Evolutionary conservation across 2,329 filamentous ascomycete genomes (phyloP), one percentile per base, ranked within the genome.

Genomic region (Epicoccum nigrum): DNA sequence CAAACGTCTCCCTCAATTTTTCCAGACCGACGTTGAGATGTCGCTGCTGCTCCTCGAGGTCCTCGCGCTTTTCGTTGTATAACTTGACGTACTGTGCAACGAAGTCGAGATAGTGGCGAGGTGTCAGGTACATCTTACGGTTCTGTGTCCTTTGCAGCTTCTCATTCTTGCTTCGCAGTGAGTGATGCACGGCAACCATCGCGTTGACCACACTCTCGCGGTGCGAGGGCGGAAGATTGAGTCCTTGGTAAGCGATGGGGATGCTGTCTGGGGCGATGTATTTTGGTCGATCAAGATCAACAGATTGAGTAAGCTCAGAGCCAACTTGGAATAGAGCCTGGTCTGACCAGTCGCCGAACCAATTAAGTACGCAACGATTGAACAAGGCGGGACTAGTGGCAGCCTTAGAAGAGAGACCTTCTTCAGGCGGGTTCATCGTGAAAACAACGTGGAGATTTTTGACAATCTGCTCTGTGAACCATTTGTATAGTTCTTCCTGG

Each of bases 331-430:
- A 99, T 16, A 99, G 83, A 30, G 94, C 95, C 77, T 99, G 94
- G 73, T 99, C 94, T 44, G 94, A 99, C 94, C 94, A 99, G 76
- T 99, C 94, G 59, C 94, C 94, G 72, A 99, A 97, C 94, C 94
- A 99, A 77, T 99, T 99, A 64, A 99, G 87, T 40, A 99, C 94
- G 71, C 94, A 99, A 82, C 94, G 88, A 79, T 99, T 99, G 87
- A 99, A 99, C 68, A 99, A 78, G 32, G 94, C 94, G 54, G 94
- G 94, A 83, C 92, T 97, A 3, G 95, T 99, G 21, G 94, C 95
- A 49, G 94, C 94, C 79, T 97, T 97, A 25, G 92, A 96, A 1
- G 90, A 94, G 7, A 99, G 79, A 0, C 94, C 93, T 63, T 94
- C 94, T 69, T 97, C 91, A 0, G 94, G 95, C 12, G 94, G 94